phyloP scores from a whole-genome alignment of 371 early-diverging fungal genomes.

The Batrachochytrium dendrobatidis region DNA sequence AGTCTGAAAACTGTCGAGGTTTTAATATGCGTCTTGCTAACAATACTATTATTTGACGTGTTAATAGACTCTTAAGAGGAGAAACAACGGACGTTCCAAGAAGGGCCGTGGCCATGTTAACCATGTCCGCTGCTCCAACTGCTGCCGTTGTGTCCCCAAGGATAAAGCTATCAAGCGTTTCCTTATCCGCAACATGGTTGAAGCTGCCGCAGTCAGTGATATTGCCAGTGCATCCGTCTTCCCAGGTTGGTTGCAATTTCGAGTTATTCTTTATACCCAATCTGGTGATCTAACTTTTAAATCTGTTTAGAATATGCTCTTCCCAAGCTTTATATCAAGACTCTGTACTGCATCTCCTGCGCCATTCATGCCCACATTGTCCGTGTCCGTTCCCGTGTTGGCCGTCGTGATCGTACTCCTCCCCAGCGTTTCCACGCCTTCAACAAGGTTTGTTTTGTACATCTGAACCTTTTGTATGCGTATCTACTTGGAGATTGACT shows the following conservation, averaged over 20 bases:
- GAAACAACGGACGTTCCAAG: conserved; percentile 98
- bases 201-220: conserved; percentile 96
- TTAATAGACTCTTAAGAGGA: conserved; percentile 87
- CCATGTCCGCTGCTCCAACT: conserved; percentile 97
- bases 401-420: conserved; percentile 90
- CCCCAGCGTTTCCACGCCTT: conserved; percentile 78
- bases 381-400: conserved; percentile 87
- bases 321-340: conserved; percentile 98
- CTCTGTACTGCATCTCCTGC: conserved; percentile 97
- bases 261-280: not conserved
- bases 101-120: conserved; percentile 97
- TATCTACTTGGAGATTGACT: too few relatives aligned
- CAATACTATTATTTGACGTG: not conserved
- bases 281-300: not conserved
- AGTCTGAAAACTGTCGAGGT: too few relatives aligned
- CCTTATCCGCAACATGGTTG: conserved; percentile 96
- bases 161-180: conserved; percentile 99
- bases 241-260: conserved; percentile 48
- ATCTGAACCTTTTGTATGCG: too few relatives aligned
- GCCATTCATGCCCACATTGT: conserved; percentile 97
- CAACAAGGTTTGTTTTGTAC: conserved; percentile 39
- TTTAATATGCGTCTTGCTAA: not conserved
- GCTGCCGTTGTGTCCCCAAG: conserved; percentile 96
- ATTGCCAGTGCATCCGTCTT: conserved; percentile 94
- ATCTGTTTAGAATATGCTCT: conserved; percentile 70